Evolutionary conservation across 2,329 filamentous ascomycete genomes (phyloP).

Genomic region (Daldinia sp.): DNA sequence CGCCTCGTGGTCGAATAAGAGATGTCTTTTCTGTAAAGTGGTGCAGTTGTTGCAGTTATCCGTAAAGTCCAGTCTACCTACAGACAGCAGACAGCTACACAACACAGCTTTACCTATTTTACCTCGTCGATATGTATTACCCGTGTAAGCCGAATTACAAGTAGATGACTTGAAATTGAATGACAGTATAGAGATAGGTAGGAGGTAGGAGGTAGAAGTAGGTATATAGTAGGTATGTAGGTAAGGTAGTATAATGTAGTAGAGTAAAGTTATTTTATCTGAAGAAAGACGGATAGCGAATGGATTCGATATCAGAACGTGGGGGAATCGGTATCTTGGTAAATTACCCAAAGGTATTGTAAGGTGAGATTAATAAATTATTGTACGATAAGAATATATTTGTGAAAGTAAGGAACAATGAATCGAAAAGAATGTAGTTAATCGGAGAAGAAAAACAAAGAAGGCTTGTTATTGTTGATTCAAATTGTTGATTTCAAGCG

Average conservation of each 20-base stretch:
- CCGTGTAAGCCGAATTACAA: background rate
- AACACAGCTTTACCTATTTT: too few relatives aligned
- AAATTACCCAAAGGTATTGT: background rate
- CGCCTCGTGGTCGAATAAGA: conserved; percentile 42
- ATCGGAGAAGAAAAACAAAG: background rate
- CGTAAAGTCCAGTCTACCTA: conserved; percentile 15
- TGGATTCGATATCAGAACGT: conserved; percentile 13
- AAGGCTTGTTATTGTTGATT: too few relatives aligned
- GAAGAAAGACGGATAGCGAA: background rate
- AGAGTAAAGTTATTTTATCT: background rate
- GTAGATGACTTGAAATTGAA: background rate
- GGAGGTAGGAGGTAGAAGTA: too few relatives aligned
- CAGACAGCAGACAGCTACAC: too few relatives aligned
- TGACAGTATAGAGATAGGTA: too few relatives aligned
- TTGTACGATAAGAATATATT: conserved; percentile 25
- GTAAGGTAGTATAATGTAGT: too few relatives aligned
- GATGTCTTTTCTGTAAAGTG: conserved; percentile 13
- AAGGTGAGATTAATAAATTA: background rate
- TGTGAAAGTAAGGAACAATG: conserved; percentile 24
- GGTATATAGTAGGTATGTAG: too few relatives aligned
- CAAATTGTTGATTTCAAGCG: background rate
- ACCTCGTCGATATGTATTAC: too few relatives aligned
- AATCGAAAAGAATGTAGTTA: conserved; percentile 7
- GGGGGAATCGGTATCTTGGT: conserved; percentile 24
- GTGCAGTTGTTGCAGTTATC: conserved; percentile 16